A percentile compares a stretch with the other conserved stretches of the same genome.
Evolutionary conservation across 2,329 filamentous ascomycete species (phyloP).

Genomic region (Orbilia blumenaviensis): DNA sequence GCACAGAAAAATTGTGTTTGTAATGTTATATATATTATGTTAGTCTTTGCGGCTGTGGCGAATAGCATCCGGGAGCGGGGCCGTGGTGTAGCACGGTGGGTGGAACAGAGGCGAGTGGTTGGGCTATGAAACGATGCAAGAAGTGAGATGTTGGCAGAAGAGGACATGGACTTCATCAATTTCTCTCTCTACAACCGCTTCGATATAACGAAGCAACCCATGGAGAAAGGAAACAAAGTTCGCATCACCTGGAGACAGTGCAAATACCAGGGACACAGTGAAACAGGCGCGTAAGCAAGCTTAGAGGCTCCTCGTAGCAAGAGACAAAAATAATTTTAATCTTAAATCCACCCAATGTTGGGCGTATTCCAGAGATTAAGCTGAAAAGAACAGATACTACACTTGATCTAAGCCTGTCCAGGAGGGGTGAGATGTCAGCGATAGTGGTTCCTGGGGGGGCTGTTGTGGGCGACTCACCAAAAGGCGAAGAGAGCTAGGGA

Average conservation of each 20-base stretch:
- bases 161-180: no score
- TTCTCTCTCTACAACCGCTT: slow-evolving; percentile 27
- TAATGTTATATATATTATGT: no score
- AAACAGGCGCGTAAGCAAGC: slow-evolving; percentile 41
- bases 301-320: slow-evolving; percentile 13
- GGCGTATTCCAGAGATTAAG: slow-evolving; percentile 50
- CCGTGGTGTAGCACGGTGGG: no score
- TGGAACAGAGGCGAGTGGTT: no score
- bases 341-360: neutral
- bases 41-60: no score
- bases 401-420: slow-evolving; percentile 35
- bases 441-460: no score
- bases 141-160: no score
- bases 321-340: slow-evolving; percentile 48
- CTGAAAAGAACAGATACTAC: slow-evolving; percentile 68
- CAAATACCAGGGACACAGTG: slow-evolving; percentile 52
- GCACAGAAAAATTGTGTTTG: no score
- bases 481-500: slow-evolving; percentile 42
- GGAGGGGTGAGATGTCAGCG: no score
- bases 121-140: no score
- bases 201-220: slow-evolving; percentile 31
- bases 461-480: no score
- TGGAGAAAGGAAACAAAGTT: slow-evolving; percentile 38
- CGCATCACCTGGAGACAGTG: slow-evolving; percentile 50
- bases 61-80: no score